Evolutionary conservation across 495 filamentous ascomycete genomes (phyloP).

Genomic region (Aspergillus olivimuriae): DNA sequence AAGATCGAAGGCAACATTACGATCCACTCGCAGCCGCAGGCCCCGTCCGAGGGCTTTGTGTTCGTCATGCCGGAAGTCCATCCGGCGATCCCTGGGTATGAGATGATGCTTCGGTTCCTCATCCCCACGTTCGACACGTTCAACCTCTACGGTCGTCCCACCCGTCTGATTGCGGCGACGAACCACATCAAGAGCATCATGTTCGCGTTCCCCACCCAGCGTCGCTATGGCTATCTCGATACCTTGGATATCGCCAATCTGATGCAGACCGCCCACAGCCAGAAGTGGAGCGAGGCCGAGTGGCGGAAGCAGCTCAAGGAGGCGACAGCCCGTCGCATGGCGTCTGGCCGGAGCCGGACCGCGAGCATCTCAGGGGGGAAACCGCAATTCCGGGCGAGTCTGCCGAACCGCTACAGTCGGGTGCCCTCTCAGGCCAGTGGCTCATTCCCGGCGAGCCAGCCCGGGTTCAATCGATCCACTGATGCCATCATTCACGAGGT

Average conservation of each 20-base stretch:
- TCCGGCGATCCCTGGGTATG: constrained; percentile 85
- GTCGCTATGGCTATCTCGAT: constrained; percentile 86
- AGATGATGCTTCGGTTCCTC: constrained; percentile 92
- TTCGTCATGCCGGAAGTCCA: constrained; percentile 97
- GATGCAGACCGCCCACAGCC: constrained; percentile 69
- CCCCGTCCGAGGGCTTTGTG: constrained; percentile 82
- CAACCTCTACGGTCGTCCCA: constrained; percentile 84
- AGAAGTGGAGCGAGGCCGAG: constrained; percentile 78
- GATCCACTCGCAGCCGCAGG: constrained; percentile 67
- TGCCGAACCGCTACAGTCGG: constrained; percentile 44
- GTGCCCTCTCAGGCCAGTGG: constrained; percentile 34
- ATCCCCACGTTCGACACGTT: constrained; percentile 95
- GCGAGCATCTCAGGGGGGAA: constrained; percentile 57
- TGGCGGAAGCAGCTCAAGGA: constrained; percentile 90
- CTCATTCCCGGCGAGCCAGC: constrained; percentile 45
- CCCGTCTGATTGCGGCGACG: constrained; percentile 76
- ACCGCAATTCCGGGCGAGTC: constrained; percentile 60
- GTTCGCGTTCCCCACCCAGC: constrained; percentile 93
- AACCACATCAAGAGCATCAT: constrained; percentile 85
- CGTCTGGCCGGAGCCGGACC: constrained; percentile 38
- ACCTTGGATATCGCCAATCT: constrained; percentile 74
- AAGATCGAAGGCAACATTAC: constrained; percentile 91
- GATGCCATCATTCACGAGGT: constrained; percentile 31
- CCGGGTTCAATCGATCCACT: constrained; percentile 32
- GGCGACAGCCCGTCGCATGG: constrained; percentile 75